phyloP scores from a whole-genome alignment of 805 yeast genomes.

The Metschnikowia colocasiae region DNA sequence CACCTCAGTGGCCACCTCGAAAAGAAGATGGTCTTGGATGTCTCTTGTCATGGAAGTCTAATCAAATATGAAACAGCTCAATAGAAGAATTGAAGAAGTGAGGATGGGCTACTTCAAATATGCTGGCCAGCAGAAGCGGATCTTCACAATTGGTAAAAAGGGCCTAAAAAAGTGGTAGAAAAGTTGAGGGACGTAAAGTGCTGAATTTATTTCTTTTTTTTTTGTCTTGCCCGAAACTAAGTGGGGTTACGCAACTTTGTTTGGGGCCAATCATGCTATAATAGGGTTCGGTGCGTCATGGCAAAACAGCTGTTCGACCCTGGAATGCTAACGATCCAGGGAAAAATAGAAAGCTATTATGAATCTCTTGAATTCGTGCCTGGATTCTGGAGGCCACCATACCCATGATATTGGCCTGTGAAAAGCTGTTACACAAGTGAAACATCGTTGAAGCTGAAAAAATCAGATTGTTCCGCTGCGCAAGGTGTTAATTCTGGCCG shows the following conservation, averaged over 20 bases:
- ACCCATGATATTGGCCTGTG: background rate
- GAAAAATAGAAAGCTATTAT: background rate
- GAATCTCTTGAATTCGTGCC: background rate
- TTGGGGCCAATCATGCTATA: slow-evolving; percentile 4
- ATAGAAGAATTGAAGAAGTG: background rate
- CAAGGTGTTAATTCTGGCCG: slow-evolving; percentile 1
- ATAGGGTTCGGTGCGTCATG: slow-evolving; percentile 5
- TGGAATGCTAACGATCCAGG: background rate
- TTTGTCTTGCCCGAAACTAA: slow-evolving; percentile 5
- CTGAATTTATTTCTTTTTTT: slow-evolving; percentile 5
- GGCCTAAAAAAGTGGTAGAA: background rate
- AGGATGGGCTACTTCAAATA: background rate
- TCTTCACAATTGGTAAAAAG: background rate
- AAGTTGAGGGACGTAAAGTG: background rate
- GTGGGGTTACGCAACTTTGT: slow-evolving; percentile 6
- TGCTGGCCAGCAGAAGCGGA: slow-evolving; percentile 4
- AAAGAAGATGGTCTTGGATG: slow-evolving; percentile 78
- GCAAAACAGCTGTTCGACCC: background rate
- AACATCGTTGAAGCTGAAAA: background rate
- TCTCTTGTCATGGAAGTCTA: slow-evolving; percentile 62
- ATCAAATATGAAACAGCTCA: background rate
- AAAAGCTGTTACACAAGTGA: background rate
- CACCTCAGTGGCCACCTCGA: slow-evolving; percentile 95
- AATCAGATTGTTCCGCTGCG: slow-evolving; percentile 2
- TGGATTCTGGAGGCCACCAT: background rate